These are phyloP conservation scores for Neurospora sp. DNA, from an alignment of 495 filamentous ascomycete genomes.

Conservation along the genomic window DNA sequence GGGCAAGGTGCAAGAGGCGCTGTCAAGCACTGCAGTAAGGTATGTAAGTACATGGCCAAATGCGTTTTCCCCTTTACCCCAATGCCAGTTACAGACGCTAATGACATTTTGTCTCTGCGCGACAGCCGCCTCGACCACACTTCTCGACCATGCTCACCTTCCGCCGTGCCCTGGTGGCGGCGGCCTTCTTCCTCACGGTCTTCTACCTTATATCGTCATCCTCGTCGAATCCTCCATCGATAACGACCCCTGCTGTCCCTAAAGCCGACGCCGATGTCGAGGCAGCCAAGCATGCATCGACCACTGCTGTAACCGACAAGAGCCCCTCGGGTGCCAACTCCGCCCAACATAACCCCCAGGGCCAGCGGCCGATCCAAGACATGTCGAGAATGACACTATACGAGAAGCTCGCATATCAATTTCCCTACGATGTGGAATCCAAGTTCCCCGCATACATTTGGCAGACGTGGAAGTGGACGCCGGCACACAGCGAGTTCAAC, in stretches of 20 bases:
- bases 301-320: slow-evolving; percentile 9
- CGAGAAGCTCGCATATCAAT: slow-evolving; percentile 84
- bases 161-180: slow-evolving; percentile 58
- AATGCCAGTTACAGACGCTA: neutral
- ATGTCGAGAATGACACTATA: slow-evolving; percentile 55
- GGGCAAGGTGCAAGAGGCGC: neutral
- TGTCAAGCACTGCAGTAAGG: neutral
- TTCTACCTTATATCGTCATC: slow-evolving; percentile 60
- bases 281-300: slow-evolving; percentile 13
- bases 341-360: slow-evolving; percentile 12
- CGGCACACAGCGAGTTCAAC: slow-evolving; percentile 67
- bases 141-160: slow-evolving; percentile 48
- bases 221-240: neutral
- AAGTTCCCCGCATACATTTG: slow-evolving; percentile 97
- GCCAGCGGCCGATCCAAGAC: slow-evolving; percentile 40
- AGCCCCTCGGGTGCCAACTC: slow-evolving; percentile 11
- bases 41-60: neutral
- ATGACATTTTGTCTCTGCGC: slow-evolving; percentile 2
- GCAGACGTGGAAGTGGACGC: slow-evolving; percentile 97
- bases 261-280: slow-evolving; percentile 8
- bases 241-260: slow-evolving; percentile 17
- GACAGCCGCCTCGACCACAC: slow-evolving; percentile 1
- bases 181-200: slow-evolving; percentile 55
- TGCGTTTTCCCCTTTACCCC: neutral
- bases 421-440: slow-evolving; percentile 75